A percentile compares a stretch with the other conserved stretches of the same genome.
These are phyloP conservation scores for Schwanniomyces etchellsii DNA, from an alignment of 1,139 yeast genomes.

Conservation along the genomic window DNA sequence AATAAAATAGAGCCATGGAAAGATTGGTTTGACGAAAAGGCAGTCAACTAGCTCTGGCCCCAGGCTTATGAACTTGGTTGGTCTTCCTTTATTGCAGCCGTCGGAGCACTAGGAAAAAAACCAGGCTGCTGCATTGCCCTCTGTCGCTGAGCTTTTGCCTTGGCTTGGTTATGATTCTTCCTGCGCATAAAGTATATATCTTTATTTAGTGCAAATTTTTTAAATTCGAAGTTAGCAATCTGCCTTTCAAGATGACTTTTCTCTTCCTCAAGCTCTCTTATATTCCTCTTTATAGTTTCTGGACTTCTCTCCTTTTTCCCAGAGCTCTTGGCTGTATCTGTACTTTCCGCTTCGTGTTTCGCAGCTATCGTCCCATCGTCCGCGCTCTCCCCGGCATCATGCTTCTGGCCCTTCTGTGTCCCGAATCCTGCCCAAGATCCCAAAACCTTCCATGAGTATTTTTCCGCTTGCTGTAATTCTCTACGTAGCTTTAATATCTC, in stretches of 20 bases:
- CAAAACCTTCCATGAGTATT: conserved; percentile 16
- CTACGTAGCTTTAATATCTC: conserved; percentile 1
- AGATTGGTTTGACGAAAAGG: conserved; percentile 73
- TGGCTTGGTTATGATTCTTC: conserved; percentile 34
- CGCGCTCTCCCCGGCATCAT: conserved; percentile 12
- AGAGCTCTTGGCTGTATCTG: conserved; percentile 8
- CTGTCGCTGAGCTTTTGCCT: conserved; percentile 29
- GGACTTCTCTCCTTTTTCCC: conserved; percentile 4
- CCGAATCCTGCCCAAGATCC: conserved; percentile 6
- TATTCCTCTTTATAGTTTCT: conserved; percentile 8
- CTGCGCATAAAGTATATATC: conserved; percentile 51
- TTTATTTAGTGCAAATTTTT: conserved; percentile 44
- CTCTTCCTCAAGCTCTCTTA: conserved; percentile 19
- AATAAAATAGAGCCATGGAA: conserved; percentile 56
- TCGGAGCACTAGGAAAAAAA: conserved; percentile 57
- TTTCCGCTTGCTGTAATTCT: conserved; percentile 9
- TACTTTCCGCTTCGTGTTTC: conserved; percentile 9
- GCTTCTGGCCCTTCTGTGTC: conserved; percentile 9
- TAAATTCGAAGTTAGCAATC: conserved; percentile 29
- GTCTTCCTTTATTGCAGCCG: conserved; percentile 9
- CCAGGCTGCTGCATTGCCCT: conserved; percentile 37
- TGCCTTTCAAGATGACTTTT: conserved; percentile 14
- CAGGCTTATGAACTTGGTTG: background rate
- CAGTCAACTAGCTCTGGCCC: conserved; percentile 39
- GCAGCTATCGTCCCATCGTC: background rate